Conservation (phyloP, 176 grass and related monocot species). For the Rhynchospora breviuscula region DNA sequence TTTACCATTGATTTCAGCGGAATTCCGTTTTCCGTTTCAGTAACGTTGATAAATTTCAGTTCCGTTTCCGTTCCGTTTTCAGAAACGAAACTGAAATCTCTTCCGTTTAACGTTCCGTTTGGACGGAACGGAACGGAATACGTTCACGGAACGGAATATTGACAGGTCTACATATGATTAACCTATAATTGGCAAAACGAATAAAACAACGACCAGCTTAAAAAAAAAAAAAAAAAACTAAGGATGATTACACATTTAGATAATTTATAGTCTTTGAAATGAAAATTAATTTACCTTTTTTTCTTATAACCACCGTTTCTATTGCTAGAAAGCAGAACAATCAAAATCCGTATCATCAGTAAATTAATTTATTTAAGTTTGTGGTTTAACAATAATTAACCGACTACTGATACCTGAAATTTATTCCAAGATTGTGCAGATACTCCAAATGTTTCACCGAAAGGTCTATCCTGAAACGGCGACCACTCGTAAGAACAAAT, state of each 20-base stretch:
- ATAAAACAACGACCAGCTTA: not conserved
- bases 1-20: too few relatives aligned
- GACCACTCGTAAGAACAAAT: slow-evolving; percentile 18
- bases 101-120: too few relatives aligned
- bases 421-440: slow-evolving; percentile 41
- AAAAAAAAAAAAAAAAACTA: not conserved
- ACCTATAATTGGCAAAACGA: not conserved
- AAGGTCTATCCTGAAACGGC: slow-evolving; percentile 87
- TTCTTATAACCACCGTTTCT: too few relatives aligned
- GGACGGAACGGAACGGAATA: too few relatives aligned
- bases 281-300: not conserved
- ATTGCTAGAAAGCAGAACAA: not conserved
- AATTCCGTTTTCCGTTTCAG: too few relatives aligned
- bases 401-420: not conserved
- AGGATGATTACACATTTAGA: not conserved
- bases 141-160: too few relatives aligned
- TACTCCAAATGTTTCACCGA: slow-evolving; percentile 93
- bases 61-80: too few relatives aligned
- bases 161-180: too few relatives aligned
- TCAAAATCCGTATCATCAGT: not conserved
- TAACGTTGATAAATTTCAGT: too few relatives aligned
- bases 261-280: not conserved
- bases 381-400: not conserved
- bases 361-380: not conserved
- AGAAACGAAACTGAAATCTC: too few relatives aligned